phyloP scores from a whole-genome alignment of 169 alveolate genomes.

The Cryptosporidium meleagridis region DNA sequence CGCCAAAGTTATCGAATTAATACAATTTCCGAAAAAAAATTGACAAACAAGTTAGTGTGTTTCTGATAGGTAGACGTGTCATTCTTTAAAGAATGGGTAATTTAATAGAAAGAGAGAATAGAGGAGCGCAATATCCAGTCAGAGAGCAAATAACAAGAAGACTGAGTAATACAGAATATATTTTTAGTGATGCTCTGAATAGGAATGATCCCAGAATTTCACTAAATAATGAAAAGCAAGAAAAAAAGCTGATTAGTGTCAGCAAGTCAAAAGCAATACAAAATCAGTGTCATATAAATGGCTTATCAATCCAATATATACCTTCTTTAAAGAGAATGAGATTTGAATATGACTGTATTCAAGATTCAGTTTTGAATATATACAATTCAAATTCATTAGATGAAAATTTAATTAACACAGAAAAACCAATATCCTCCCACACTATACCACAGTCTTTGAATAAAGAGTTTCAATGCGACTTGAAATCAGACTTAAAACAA shows the following conservation, averaged over 20 bases:
- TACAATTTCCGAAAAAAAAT: neutral
- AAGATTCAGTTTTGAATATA: conserved; percentile 37
- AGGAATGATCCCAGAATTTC: conserved; percentile 1
- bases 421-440: conserved; percentile 2
- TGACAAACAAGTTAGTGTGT: neutral
- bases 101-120: neutral
- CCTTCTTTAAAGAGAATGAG: neutral
- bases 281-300: conserved; percentile 64
- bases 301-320: conserved; percentile 14
- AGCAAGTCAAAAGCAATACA: conserved; percentile 47
- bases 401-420: conserved; percentile 11
- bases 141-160: conserved; percentile 55
- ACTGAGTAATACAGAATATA: conserved; percentile 15
- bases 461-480: neutral
- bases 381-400: conserved; percentile 26
- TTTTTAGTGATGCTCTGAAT: neutral
- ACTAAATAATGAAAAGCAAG: neutral
- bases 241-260: neutral
- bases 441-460: conserved; percentile 1
- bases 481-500: neutral
- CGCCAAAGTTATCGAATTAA: neutral
- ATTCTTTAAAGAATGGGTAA: conserved; percentile 31
- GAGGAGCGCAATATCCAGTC: conserved; percentile 5
- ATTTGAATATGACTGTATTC: conserved; percentile 62
- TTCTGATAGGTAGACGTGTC: neutral